Conservation (phyloP, 2,329 filamentous ascomycete species). For the Penicillium sp. region DNA sequence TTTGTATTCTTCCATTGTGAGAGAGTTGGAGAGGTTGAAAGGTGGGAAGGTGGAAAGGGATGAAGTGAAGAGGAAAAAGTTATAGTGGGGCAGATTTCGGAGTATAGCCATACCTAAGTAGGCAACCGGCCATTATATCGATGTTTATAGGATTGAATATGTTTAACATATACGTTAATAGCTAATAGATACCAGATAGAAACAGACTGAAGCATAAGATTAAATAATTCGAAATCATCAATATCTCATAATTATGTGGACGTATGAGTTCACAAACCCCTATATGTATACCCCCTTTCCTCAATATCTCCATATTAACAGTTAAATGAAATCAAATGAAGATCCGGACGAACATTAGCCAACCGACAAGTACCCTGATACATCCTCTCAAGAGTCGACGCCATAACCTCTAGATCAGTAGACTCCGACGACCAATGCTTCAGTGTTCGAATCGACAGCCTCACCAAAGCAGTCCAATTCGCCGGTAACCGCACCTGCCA, state of each 20-base stretch:
- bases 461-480: conserved; percentile 21
- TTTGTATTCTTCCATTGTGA: conserved; percentile 25
- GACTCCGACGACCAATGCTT: conserved; percentile 18
- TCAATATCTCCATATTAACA: background rate
- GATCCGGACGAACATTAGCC: conserved; percentile 13
- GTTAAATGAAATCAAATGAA: conserved; percentile 2
- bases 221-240: background rate
- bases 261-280: background rate
- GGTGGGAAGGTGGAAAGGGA: background rate
- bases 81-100: conserved; percentile 3
- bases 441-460: conserved; percentile 19
- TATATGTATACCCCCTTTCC: background rate
- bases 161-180: background rate
- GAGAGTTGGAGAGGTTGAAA: background rate
- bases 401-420: conserved; percentile 22
- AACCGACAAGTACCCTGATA: conserved; percentile 22
- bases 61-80: conserved; percentile 7
- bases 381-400: conserved; percentile 20
- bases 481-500: conserved; percentile 12
- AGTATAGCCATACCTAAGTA: background rate
- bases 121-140: background rate
- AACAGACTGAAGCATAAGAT: background rate
- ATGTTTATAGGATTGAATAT: background rate
- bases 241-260: background rate
- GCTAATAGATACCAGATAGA: background rate